Evolutionary conservation across 2,329 filamentous ascomycete genomes (phyloP), one percentile per base, ranked within the genome.

Genomic region (Trichoderma sp.): DNA sequence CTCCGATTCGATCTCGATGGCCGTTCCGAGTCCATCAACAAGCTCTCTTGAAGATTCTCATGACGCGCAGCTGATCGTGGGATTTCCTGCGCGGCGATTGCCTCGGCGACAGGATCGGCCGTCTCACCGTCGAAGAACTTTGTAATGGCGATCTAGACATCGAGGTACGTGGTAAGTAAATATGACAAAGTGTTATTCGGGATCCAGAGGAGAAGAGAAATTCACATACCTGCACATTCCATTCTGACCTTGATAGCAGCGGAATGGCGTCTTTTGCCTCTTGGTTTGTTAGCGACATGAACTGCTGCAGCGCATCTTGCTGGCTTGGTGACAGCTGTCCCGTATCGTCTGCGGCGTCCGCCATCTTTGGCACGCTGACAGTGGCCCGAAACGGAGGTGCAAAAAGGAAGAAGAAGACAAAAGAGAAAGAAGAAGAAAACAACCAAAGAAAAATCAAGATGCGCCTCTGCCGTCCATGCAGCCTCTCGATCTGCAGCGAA

Each of bases 91-190:
- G 87, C 85, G 60, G 90, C 86, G 62, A 90, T 86, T 69, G 92
- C 92, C 81, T 96, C 93, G 69, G 92, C 91, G 21, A 95, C 83
- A 14, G 89, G 91, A 78, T 97, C 93, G 60, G 93, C 88, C 4
- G 91, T 91, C 81, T 98, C 96, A 74, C 96, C 96, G 76, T 99
- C 96, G 79, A 97, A 99, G 87, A 98, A 98, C 77, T 96, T 96
- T 73, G 96, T 89, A 72, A 99, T 95, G 69, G 96, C 95, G 75
- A 98, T 97, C 91, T 97, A 77, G 5, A 68, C 16, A 24, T 43
- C 4, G 35, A 11, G 0, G 16, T 14, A 3, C 6, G 5, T 6
- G 29, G 55, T 59, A 29, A 67, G 56, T 29, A 29, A 37, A 10
- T 10, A 13, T 13, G 19, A 29, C 5, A 10, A 14, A 21, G 29